Base-by-base conservation (phyloP, 306 rosid genomes). In the Dryas drummondii region DNA sequence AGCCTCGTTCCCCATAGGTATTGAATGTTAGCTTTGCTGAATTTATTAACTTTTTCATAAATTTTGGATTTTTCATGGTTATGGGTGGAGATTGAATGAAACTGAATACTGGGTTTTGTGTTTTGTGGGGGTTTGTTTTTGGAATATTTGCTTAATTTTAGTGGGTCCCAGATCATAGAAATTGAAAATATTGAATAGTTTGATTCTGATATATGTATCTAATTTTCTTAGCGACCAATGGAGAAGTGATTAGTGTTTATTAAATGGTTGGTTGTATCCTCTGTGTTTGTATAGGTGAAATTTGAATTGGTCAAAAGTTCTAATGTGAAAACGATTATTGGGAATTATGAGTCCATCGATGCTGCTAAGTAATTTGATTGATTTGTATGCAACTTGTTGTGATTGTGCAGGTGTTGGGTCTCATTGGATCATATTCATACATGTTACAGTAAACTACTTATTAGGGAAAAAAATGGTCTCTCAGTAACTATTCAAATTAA, bases 1-100 rank as follows among this genome's bases (percentile, higher is more conserved):
- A 81, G 54, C 32, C 89, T 91, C 44, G 84, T 84, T 49, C 92
- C 97, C 67, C 97, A 89, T 66, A 89, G 94, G 97, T 89, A 53
- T 67, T 66, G 15, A 47, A 4, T 64, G 19, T 5, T 78, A 45
- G 47, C n/a, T 19, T 11, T 22, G 48, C 27, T 70, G 68, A 59
- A 59, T 6, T 27, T 12, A 53, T 14, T 5, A 17, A 13, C 40
- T 45, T 41, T 46, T 50, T 17, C 10, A 8, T 7, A 7, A 60
- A 26, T 15, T 74, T 64, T 56, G 26, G 5, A 26, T 32, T 41
- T 64, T 49, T 60, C 19, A 53, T 7, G 6, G 67, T 62, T 52
- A 16, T 65, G 32, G 45, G 6, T 32, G 67, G 45, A 51, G 73
- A 5, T 2, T 6, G 8, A 51, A 17, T 45, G 32, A 57, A 62